Evolutionary conservation across 495 filamentous ascomycete genomes (phyloP).

Genomic region (Penicillium roqueforti): DNA sequence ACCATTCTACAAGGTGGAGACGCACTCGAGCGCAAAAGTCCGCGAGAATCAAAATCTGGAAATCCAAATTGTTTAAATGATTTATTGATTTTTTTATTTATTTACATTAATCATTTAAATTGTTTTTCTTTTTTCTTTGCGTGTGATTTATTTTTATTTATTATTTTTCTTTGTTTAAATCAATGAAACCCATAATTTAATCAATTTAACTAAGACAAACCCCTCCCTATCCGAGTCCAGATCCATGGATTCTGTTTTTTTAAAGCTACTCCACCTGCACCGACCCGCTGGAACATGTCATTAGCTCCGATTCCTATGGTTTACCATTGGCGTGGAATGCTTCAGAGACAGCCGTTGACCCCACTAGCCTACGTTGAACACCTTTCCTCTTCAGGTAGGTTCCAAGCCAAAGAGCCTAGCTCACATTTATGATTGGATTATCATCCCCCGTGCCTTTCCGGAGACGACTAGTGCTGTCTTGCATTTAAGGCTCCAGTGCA

Average conservation of each 20-base stretch:
- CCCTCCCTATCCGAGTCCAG: conserved; percentile 1
- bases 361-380: not conserved
- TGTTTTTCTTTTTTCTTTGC: too few relatives aligned
- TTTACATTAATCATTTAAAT: too few relatives aligned
- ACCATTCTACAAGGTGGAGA: not conserved
- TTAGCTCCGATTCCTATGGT: conserved; percentile 2
- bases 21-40: not conserved
- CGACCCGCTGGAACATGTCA: conserved; percentile 13
- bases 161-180: not conserved
- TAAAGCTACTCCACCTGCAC: conserved; percentile 20
- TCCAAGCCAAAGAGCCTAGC: conserved; percentile 2
- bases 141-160: too few relatives aligned
- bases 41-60: not conserved
- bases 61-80: not conserved
- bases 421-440: not conserved
- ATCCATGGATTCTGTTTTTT: conserved; percentile 7
- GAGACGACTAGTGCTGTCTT: not conserved
- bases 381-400: conserved; percentile 4
- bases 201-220: not conserved
- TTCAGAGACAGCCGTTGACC: conserved; percentile 22
- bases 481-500: not conserved
- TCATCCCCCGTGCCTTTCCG: not conserved
- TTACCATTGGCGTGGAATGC: not conserved
- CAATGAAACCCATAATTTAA: not conserved
- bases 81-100: not conserved